These are phyloP conservation scores for Volvox africanus DNA, from an alignment of 139 green algal species.

Conservation along the genomic window DNA sequence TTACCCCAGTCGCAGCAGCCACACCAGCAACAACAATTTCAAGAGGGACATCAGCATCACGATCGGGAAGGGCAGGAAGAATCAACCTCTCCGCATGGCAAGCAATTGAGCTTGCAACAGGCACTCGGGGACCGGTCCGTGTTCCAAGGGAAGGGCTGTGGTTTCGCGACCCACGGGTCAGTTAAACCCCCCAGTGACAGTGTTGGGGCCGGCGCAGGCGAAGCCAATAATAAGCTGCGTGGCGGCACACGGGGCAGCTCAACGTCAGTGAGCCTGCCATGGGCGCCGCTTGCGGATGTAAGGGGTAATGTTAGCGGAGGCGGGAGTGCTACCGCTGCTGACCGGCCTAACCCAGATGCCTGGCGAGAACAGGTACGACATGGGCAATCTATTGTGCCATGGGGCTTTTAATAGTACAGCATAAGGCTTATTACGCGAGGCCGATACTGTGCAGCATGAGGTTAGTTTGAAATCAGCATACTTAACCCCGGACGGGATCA, in stretches of 20 bases:
- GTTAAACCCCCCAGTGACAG: not conserved
- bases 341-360: not conserved
- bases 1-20: not conserved
- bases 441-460: too few species aligned
- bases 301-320: too few species aligned
- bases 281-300: too few species aligned
- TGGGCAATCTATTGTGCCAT: too few species aligned
- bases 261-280: not conserved
- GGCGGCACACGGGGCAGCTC: not conserved
- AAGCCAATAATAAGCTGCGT: not conserved
- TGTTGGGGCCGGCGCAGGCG: too few species aligned
- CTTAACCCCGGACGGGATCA: too few species aligned
- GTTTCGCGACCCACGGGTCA: not conserved
- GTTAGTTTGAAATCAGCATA: too few species aligned
- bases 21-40: too few species aligned
- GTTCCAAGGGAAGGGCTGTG: not conserved
- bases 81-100: too few species aligned
- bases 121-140: not conserved
- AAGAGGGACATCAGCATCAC: not conserved
- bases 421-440: too few species aligned
- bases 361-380: not conserved
- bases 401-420: too few species aligned
- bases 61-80: too few species aligned
- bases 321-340: not conserved
- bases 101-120: not conserved